phyloP scores from a whole-genome alignment of 495 filamentous ascomycete species.

The Apiosordaria backusii region DNA sequence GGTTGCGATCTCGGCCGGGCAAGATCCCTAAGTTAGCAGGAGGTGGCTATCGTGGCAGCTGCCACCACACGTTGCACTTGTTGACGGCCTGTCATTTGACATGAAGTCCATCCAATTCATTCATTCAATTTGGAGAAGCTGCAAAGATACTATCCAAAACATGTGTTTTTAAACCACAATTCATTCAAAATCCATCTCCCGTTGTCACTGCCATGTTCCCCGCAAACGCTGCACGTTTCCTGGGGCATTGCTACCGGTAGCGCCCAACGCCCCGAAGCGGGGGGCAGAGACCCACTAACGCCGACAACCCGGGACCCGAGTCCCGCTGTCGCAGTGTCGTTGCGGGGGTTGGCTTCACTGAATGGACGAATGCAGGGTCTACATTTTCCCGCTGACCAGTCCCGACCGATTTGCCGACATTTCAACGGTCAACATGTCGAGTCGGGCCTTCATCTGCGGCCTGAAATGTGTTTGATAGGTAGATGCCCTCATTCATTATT shows the following conservation, averaged over 20 bases:
- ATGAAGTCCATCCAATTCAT: no score
- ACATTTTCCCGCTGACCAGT: constrained; percentile 28
- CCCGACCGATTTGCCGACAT: constrained; percentile 32
- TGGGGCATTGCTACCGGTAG: background rate
- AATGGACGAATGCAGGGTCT: constrained; percentile 25
- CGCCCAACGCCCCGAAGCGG: no score
- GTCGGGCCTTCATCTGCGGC: constrained; percentile 20
- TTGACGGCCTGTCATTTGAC: no score
- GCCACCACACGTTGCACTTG: no score
- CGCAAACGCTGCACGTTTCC: background rate
- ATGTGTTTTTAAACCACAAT: no score
- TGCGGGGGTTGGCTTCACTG: constrained; percentile 1
- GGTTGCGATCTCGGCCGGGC: no score
- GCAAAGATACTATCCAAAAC: no score
- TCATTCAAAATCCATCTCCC: background rate
- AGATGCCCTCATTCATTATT: background rate
- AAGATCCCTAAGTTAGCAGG: no score
- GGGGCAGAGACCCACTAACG: background rate
- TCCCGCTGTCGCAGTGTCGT: constrained; percentile 3
- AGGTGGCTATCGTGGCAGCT: no score
- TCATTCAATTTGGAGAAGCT: no score
- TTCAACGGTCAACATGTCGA: constrained; percentile 2
- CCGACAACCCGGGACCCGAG: background rate
- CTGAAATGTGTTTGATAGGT: constrained; percentile 9
- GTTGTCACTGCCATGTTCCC: background rate